These are phyloP conservation scores for Cardamine resedifolia DNA, from an alignment of 345 rosid species.

Conservation along the genomic window DNA sequence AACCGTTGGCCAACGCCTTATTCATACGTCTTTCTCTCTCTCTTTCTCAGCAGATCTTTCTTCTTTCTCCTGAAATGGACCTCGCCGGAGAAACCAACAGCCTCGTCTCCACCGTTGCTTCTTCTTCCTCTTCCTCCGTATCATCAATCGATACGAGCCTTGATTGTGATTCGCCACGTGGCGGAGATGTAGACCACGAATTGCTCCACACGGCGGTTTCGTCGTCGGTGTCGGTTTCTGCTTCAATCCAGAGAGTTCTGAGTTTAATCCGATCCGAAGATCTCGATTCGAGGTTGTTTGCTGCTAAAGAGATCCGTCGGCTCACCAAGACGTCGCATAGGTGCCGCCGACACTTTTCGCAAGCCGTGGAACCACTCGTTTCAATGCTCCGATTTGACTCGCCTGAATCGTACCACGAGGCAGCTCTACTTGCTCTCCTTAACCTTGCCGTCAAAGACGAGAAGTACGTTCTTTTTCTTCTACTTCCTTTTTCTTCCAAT, in stretches of 20 bases:
- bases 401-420: constrained; percentile 50
- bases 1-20: constrained; percentile 68
- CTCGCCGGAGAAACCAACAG: constrained; percentile 30
- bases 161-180: constrained; percentile 57
- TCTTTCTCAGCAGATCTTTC: constrained; percentile 26
- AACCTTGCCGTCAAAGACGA: constrained; percentile 98
- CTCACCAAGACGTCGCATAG: constrained; percentile 86
- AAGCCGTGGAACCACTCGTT: constrained; percentile 74
- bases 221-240: constrained; percentile 23
- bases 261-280: constrained; percentile 53
- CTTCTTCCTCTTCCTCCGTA: constrained; percentile 36
- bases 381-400: constrained; percentile 66
- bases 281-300: constrained; percentile 59
- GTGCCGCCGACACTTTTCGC: constrained; percentile 78
- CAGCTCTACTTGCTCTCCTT: constrained; percentile 90
- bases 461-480: constrained; percentile 47
- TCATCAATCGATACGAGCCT: constrained; percentile 46
- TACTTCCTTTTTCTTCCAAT: not conserved
- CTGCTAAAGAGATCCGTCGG: constrained; percentile 85
- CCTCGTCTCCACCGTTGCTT: constrained; percentile 21
- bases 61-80: constrained; percentile 32
- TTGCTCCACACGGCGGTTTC: constrained; percentile 40
- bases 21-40: constrained; percentile 20
- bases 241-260: constrained; percentile 56
- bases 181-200: constrained; percentile 44